Conservation (phyloP, 768 basidiomycete species). For the Symmetrospora coprosmae region DNA sequence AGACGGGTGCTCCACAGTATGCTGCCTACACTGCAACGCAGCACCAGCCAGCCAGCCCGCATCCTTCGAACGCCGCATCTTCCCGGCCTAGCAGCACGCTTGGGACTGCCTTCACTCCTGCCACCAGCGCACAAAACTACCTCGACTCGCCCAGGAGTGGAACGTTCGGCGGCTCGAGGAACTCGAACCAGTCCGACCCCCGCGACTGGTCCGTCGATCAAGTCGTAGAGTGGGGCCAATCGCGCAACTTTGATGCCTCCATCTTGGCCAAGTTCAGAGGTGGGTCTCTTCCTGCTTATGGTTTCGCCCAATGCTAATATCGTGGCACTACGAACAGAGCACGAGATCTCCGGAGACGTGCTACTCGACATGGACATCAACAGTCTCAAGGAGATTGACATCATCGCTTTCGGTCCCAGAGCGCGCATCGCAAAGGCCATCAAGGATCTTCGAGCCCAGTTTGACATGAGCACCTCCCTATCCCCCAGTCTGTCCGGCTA, state of each 20-base stretch:
- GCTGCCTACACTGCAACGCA: too few species aligned
- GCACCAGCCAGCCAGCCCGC: neutral
- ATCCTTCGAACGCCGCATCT: neutral
- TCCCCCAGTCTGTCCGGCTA: constrained; percentile 17
- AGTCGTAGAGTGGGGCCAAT: constrained; percentile 73
- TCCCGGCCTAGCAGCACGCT: constrained; percentile 15
- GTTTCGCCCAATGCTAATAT: neutral
- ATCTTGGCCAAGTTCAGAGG: constrained; percentile 77
- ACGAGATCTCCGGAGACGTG: constrained; percentile 97
- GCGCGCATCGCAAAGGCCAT: constrained; percentile 86
- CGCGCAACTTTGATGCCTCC: constrained; percentile 67
- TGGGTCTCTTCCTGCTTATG: constrained; percentile 43
- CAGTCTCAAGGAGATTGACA: constrained; percentile 89
- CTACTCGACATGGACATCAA: constrained; percentile 83
- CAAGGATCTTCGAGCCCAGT: constrained; percentile 47
- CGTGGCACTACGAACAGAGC: constrained; percentile 46
- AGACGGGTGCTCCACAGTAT: too few species aligned
- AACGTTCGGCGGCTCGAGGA: constrained; percentile 25
- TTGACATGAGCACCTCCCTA: neutral
- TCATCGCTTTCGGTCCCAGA: constrained; percentile 85
- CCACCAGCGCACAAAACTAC: neutral
- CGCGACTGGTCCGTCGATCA: constrained; percentile 63
- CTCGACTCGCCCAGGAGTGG: constrained; percentile 15
- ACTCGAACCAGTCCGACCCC: constrained; percentile 13
- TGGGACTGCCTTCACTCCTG: constrained; percentile 15